A percentile compares a stretch with the other conserved stretches of the same genome.
These are phyloP conservation scores for Colletotrichum shisoi DNA, from an alignment of 2,329 filamentous ascomycete species.

Conservation along the genomic window DNA sequence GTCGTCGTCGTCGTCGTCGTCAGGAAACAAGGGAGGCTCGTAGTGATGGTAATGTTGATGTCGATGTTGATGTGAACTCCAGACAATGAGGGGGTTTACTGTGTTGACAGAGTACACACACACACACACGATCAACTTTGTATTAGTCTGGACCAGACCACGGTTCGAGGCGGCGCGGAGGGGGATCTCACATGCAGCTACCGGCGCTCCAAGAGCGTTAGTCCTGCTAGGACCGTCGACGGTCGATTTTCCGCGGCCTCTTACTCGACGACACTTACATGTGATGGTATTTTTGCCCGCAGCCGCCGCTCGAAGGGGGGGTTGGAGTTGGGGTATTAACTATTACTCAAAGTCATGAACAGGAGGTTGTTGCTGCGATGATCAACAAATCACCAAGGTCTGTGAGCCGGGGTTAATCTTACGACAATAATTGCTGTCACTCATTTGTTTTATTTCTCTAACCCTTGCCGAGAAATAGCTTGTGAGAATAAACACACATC, in stretches of 20 bases:
- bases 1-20: neutral
- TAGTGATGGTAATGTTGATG: neutral
- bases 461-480: too few relatives aligned
- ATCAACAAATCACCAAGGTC: too few relatives aligned
- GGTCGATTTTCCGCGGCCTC: neutral
- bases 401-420: too few relatives aligned
- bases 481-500: too few relatives aligned
- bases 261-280: neutral
- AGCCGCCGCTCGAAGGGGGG: too few relatives aligned
- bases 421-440: constrained; percentile 51
- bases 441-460: too few relatives aligned
- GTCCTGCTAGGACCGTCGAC: neutral
- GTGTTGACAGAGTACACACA: neutral
- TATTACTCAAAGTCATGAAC: neutral
- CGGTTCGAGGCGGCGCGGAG: constrained; percentile 10
- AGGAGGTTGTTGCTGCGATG: neutral
- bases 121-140: neutral
- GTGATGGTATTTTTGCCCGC: constrained; percentile 11
- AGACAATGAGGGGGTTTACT: constrained; percentile 2
- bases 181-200: constrained; percentile 31
- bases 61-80: neutral
- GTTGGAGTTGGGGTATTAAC: neutral
- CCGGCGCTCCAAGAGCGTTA: constrained; percentile 6
- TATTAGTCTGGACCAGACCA: neutral
- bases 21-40: neutral